Evolutionary conservation across 805 yeast species (phyloP), one percentile per base, ranked within the genome.

Genomic region (Starmerella powellii): DNA sequence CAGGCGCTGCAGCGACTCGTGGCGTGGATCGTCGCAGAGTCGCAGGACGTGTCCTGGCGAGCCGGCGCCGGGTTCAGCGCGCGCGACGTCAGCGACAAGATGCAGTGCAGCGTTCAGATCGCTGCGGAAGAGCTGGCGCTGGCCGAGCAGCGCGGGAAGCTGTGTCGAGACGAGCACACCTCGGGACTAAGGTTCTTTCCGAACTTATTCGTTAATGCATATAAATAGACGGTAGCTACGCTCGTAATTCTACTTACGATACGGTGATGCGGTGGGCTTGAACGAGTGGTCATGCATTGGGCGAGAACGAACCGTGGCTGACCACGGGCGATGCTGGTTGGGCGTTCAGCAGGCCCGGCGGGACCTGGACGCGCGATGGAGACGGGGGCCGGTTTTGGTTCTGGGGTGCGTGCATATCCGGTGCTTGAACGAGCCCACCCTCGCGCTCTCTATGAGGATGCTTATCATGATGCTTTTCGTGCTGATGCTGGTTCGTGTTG

Each of bases 81-180:
- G 12, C 58, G 59, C 28, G 72, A 70, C 27, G 63, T 72, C n/a
- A 63, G 73, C 17, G 61, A 58, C 30, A 55, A 64, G 37, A 75
- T 77, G 47, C 70, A 71, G 40, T 80, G 87, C 83, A 74, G 85
- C 16, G 62, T 77, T 30, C 71, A 73, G 20, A 73, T 82, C 12
- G 69, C 85, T 8, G 63, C 62, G 10, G 88, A 81, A 54, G 80
- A 81, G 44, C 58, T 82, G 10, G 72, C 73, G 42, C 62, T 67
- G 42, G 75, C 80, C 16, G 69, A 81, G n/a, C 67, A 64, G 2
- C 56, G 60, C 2, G 86, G 84, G 3, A 57, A 62, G 2, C 54
- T 83, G 2, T 73, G 80, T 16, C 65, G 81, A 4, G 94, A 83
- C 60, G 76, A 76, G 51, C 76, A 76, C 49, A 64, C 78, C 1